Evolutionary conservation across 495 filamentous ascomycete species (phyloP).

Genomic region (Hypomontagnella submonticulosa): DNA sequence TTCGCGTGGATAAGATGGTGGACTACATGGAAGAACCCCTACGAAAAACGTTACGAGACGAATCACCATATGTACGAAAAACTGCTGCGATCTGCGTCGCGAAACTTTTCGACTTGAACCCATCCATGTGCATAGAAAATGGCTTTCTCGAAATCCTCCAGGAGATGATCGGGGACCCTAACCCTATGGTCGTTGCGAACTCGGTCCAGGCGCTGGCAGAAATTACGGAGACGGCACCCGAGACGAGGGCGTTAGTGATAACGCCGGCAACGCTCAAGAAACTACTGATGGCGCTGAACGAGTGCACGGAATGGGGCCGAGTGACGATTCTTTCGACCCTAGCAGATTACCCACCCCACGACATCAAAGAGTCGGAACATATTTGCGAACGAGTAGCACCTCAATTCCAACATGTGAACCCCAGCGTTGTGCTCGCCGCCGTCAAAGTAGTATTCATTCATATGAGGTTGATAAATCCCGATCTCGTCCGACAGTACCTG

Average conservation of each 20-base stretch:
- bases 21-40: conserved; percentile 99
- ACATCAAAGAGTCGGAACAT: conserved; percentile 96
- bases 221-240: conserved; percentile 89
- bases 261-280: conserved; percentile 87
- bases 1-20: conserved; percentile 98
- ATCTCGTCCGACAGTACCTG: conserved; percentile 82
- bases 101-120: conserved; percentile 96
- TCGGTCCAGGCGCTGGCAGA: conserved; percentile 92
- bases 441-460: conserved; percentile 98
- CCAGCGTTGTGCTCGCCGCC: conserved; percentile 93
- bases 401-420: conserved; percentile 98
- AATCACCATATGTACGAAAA: conserved; percentile 98
- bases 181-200: conserved; percentile 99
- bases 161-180: conserved; percentile 96
- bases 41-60: conserved; percentile 94
- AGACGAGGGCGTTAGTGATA: conserved; percentile 86
- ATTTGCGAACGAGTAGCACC: conserved; percentile 96
- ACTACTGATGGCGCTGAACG: conserved; percentile 94
- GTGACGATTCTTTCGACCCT: conserved; percentile 92
- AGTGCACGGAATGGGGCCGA: conserved; percentile 99
- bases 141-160: conserved; percentile 96
- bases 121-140: conserved; percentile 91
- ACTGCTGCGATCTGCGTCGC: conserved; percentile 98
- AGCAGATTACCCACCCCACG: conserved; percentile 84
- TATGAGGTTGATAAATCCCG: conserved; percentile 84